Evolutionary conservation across 140 eudicot genomes (phyloP).

Genomic region (Senecio squalidus): DNA sequence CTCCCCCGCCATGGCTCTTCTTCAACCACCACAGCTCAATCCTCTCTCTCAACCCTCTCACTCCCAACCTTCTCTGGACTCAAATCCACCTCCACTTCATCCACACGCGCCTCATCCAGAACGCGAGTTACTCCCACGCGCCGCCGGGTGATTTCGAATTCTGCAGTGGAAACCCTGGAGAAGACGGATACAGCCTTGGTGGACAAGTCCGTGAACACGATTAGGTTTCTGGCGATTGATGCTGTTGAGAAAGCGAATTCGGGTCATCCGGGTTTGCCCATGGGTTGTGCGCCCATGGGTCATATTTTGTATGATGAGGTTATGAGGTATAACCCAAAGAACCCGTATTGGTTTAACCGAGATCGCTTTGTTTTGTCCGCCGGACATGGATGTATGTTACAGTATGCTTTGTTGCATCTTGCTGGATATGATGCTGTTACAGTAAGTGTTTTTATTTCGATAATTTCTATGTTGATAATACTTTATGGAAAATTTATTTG

Average conservation of each 20-base stretch:
- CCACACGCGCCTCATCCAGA: slow-evolving; percentile 33
- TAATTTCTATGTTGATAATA: neutral
- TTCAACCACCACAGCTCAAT: slow-evolving; percentile 27
- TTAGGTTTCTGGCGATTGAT: slow-evolving; percentile 84
- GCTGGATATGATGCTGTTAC: slow-evolving; percentile 85
- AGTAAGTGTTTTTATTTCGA: slow-evolving; percentile 28
- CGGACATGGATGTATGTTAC: slow-evolving; percentile 97
- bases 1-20: slow-evolving; percentile 60
- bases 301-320: slow-evolving; percentile 93
- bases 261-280: slow-evolving; percentile 98
- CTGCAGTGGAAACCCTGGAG: slow-evolving; percentile 64
- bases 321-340: slow-evolving; percentile 95
- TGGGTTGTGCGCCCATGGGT: slow-evolving; percentile 99
- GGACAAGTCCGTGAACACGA: slow-evolving; percentile 81
- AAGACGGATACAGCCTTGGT: slow-evolving; percentile 58
- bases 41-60: slow-evolving; percentile 33
- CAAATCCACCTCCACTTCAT: slow-evolving; percentile 34
- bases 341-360: slow-evolving; percentile 93
- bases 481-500: neutral
- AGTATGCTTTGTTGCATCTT: slow-evolving; percentile 91
- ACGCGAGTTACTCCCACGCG: slow-evolving; percentile 24
- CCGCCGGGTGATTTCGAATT: slow-evolving; percentile 42
- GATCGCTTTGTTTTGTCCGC: slow-evolving; percentile 96
- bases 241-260: slow-evolving; percentile 98
- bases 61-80: slow-evolving; percentile 58